Evolutionary conservation across 768 basidiomycete genomes (phyloP).

Genomic region (Kwoniella dendrophila): DNA sequence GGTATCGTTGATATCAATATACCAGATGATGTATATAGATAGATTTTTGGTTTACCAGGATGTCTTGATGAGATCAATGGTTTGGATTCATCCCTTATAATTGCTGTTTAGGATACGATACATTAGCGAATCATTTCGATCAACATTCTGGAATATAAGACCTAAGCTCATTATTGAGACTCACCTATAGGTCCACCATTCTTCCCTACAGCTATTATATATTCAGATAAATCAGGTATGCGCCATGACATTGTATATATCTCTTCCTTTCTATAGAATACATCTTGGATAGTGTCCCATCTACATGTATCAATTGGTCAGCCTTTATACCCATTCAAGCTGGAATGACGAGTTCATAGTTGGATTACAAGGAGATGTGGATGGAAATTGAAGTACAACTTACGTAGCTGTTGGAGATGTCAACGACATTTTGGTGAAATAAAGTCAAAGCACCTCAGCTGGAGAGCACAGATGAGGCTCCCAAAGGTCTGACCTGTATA

Average conservation of each 20-base stretch:
- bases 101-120: too few species aligned
- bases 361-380: not conserved
- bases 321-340: not conserved
- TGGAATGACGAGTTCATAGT: not conserved
- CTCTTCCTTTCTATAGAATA: constrained; percentile 79
- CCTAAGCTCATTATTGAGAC: too few species aligned
- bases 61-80: constrained; percentile 67
- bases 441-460: too few species aligned
- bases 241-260: constrained; percentile 81
- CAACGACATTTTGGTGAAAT: not conserved
- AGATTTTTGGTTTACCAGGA: constrained; percentile 76
- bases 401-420: constrained; percentile 17
- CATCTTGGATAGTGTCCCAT: constrained; percentile 86
- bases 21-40: constrained; percentile 84
- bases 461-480: too few species aligned
- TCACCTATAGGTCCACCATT: constrained; percentile 88
- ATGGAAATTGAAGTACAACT: not conserved
- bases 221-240: constrained; percentile 75
- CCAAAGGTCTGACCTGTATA: too few species aligned
- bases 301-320: constrained; percentile 21
- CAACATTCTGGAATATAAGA: too few species aligned
- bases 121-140: too few species aligned
- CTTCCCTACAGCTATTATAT: constrained; percentile 75
- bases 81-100: constrained; percentile 83
- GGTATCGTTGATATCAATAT: constrained; percentile 62